phyloP scores from a whole-genome alignment of 306 rosid species.

The Malus asiatica region DNA sequence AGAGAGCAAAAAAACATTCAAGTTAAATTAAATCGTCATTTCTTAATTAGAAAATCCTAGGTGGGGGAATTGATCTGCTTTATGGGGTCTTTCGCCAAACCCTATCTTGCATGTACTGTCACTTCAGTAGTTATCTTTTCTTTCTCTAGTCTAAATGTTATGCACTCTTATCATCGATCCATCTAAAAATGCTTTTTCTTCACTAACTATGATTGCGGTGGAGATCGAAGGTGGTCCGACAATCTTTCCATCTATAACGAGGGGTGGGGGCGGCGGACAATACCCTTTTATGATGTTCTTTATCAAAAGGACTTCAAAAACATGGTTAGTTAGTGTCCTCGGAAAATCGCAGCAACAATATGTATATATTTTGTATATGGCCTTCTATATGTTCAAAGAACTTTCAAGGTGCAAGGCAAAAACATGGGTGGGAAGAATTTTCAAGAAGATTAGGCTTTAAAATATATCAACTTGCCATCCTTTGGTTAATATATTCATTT shows the following conservation, averaged over 20 bases:
- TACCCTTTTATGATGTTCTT: background rate
- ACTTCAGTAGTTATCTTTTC: conserved; percentile 15
- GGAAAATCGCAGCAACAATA: background rate
- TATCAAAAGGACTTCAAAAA: background rate
- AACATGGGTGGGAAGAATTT: background rate
- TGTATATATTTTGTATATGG: too few species aligned
- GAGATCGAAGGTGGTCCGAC: conserved; percentile 11
- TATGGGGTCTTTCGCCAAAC: background rate
- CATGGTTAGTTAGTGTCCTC: background rate
- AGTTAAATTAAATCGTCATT: background rate
- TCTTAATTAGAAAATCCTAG: background rate
- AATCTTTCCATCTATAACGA: conserved; percentile 12
- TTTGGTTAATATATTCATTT: too few species aligned
- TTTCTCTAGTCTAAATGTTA: background rate
- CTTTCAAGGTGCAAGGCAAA: background rate
- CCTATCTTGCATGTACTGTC: background rate
- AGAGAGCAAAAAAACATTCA: background rate
- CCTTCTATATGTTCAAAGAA: too few species aligned
- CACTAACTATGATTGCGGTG: conserved; percentile 30
- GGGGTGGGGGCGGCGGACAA: background rate
- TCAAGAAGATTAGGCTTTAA: background rate
- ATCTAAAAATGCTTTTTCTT: background rate
- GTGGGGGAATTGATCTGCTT: background rate
- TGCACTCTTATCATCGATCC: background rate
- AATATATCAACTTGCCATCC: background rate